Evolutionary conservation across 148 eudicot genomes (phyloP).

Genomic region (Diospyros lotus): DNA sequence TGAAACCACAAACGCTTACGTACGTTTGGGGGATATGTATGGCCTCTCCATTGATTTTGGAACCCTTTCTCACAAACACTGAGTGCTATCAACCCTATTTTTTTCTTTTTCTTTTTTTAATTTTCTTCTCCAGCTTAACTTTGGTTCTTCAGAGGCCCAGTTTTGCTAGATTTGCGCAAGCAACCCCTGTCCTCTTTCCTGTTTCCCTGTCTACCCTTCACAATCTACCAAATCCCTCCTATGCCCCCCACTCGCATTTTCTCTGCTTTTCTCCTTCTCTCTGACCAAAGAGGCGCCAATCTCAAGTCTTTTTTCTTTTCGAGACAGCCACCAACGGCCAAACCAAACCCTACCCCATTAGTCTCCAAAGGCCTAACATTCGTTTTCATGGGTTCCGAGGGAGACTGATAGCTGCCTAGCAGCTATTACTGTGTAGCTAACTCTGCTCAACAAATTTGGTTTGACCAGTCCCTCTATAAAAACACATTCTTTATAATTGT

Average conservation of each 20-base stretch:
- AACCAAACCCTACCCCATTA: not conserved
- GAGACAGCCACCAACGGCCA: constrained; percentile 13
- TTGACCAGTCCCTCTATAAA: not conserved
- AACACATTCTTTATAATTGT: too few species aligned
- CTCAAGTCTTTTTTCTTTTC: constrained; percentile 10
- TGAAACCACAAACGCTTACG: too few species aligned
- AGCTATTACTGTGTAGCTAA: not conserved
- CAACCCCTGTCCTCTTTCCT: constrained; percentile 15
- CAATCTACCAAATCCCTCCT: not conserved
- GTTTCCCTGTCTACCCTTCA: constrained; percentile 14
- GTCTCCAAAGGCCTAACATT: not conserved
- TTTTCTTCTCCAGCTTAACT: not conserved
- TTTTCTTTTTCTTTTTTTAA: not conserved
- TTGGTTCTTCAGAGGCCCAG: not conserved
- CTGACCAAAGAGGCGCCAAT: constrained; percentile 20
- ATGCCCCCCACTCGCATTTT: not conserved
- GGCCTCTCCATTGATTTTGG: too few species aligned
- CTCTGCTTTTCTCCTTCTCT: not conserved
- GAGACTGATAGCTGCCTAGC: not conserved
- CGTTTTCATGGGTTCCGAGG: not conserved
- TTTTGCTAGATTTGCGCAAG: constrained; percentile 22
- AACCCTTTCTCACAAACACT: too few species aligned
- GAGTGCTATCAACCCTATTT: not conserved
- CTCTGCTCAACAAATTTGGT: not conserved
- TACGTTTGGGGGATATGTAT: too few species aligned